Base-by-base conservation (phyloP, 768 basidiomycete species). In the Pleurotus ostreatus region DNA sequence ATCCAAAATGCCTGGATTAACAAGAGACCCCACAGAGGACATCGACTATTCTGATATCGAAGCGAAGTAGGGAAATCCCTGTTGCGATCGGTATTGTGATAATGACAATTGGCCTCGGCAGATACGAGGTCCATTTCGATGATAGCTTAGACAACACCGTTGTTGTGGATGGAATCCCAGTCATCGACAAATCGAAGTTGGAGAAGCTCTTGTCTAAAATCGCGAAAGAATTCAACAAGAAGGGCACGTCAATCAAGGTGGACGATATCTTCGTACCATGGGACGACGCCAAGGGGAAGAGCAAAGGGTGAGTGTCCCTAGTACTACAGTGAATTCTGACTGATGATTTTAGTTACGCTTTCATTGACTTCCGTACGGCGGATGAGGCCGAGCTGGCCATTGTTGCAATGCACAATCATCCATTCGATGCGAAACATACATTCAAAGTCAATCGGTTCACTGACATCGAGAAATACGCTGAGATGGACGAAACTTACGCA, bases 11-110 rank as follows among this genome's bases (percentile, higher is more conserved):
- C 69, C 81, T 57, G 68, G 72, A 62, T 62, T 75, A 41, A 75
- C 72, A 52, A 59, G 62, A 49, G 66, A 71, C 61, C 68, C 74
- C 62, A 81, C 82, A 58, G 84, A 88, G 47, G 83, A 81, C 55
- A 91, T 93, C 63, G 92, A 94, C 70, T 94, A 86, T 68, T 82
- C 86, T 46, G 92, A 94, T 68, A 92, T 96, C 61, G 92, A 94
- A 68, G 82, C 78, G 71, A 92, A 90, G 92, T 94, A 61, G 55
- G 81, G 69, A 12, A 16, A 11, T 6, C 22, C 46, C 38, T 7
- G 20, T 16, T 40, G 49, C 48, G 55, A 57, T 49, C 26, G 9
- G 18, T 34, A 46, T 59, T 12, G 54, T 44, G 40, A 11, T 41
- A 40, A 25, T 55, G 23, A 53, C 26, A 41, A 57, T 46, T 43